Percentiles rank a stretch among this genome's conserved stretches.
Evolutionary conservation across 305 asterid genomes (phyloP).

Genomic region (Stenogyne calaminthoides): DNA sequence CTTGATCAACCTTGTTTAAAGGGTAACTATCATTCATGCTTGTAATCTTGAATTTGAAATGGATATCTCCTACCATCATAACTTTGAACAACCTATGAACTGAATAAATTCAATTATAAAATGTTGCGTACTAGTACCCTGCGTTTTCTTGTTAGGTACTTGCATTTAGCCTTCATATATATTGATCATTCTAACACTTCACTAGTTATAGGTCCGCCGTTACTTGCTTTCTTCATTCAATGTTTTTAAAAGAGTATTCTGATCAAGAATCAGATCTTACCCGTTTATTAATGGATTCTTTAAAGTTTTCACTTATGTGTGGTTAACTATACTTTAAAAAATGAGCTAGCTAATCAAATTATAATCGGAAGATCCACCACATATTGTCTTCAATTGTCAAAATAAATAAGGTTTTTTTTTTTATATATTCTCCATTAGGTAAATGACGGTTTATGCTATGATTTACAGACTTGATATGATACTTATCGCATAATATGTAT

Average conservation of each 20-base stretch:
- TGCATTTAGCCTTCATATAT: neutral
- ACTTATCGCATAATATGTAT: conserved; percentile 30
- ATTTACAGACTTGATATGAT: neutral
- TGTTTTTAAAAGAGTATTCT: neutral
- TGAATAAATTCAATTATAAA: neutral
- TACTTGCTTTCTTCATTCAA: neutral
- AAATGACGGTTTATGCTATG: neutral
- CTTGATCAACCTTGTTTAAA: conserved; percentile 65
- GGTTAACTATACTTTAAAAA: conserved; percentile 1
- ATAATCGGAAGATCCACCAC: neutral
- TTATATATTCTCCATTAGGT: conserved; percentile 1
- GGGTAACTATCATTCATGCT: conserved; percentile 68
- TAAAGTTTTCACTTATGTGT: neutral
- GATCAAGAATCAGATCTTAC: neutral
- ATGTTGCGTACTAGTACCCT: neutral
- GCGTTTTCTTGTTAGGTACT: neutral
- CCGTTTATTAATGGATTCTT: neutral
- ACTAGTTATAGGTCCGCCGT: neutral
- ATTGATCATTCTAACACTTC: conserved; percentile 3
- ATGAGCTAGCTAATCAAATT: neutral
- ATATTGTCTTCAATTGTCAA: neutral
- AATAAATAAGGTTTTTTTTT: neutral
- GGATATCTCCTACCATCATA: conserved; percentile 17
- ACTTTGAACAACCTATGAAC: conserved; percentile 12
- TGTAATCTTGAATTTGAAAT: conserved; percentile 33